Conservation (phyloP, 2,329 filamentous ascomycete species). For the Neospermospora avenae region DNA sequence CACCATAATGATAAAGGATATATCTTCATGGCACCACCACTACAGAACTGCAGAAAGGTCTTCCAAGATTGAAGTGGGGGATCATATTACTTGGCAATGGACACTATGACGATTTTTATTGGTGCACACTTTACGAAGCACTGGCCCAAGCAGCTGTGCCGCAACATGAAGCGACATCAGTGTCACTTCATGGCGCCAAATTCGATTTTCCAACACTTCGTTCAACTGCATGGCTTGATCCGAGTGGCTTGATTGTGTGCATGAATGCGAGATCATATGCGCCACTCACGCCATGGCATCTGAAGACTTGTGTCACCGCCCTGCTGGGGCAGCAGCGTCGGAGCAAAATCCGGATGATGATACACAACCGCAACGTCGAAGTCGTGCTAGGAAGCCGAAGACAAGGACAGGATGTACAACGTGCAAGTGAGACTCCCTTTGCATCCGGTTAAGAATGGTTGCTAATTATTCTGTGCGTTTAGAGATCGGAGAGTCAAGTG, state of each 20-base stretch:
- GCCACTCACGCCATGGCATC: neutral
- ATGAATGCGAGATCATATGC: neutral
- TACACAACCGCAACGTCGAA: neutral
- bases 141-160: neutral
- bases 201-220: too few relatives aligned
- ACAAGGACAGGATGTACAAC: conserved; percentile 2
- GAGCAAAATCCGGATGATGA: neutral
- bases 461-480: neutral
- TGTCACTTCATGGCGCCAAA: neutral
- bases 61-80: neutral
- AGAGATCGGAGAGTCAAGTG: conserved; percentile 10
- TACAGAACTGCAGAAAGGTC: neutral
- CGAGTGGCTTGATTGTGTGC: neutral
- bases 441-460: neutral
- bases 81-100: neutral
- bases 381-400: conserved; percentile 4
- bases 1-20: neutral
- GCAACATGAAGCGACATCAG: neutral
- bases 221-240: neutral
- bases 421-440: conserved; percentile 2
- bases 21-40: neutral
- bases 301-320: too few relatives aligned
- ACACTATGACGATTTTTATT: neutral
- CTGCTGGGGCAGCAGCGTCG: neutral
- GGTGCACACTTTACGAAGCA: neutral